phyloP scores from a whole-genome alignment of 257 asterid genomes.

The Lithospermum erythrorhizon region DNA sequence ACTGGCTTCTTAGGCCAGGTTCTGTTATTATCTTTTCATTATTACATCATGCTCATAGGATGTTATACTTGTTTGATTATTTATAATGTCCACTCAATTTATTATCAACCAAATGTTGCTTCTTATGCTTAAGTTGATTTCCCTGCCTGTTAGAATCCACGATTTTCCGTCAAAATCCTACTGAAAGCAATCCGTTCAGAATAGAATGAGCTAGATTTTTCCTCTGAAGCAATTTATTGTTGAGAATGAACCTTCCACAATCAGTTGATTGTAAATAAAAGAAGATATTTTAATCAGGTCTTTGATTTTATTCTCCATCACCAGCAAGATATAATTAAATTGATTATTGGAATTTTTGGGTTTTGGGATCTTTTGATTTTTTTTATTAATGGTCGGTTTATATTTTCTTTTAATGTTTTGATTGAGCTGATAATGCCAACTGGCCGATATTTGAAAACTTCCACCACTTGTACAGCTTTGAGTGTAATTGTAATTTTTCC shows the following conservation, averaged over 20 bases:
- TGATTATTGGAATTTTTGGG: neutral
- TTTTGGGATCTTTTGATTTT: neutral
- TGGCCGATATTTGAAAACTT: neutral
- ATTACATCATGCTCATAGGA: conserved; percentile 1
- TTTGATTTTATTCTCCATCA: neutral
- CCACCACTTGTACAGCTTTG: neutral
- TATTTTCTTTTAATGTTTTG: no score
- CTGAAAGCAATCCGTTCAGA: no score
- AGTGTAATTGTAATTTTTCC: neutral
- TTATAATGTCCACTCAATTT: no score
- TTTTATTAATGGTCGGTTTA: no score
- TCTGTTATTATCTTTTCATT: conserved; percentile 16
- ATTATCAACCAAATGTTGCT: no score
- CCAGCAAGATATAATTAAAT: neutral
- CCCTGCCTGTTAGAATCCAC: neutral
- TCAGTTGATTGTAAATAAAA: neutral
- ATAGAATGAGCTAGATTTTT: neutral
- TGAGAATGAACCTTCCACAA: neutral
- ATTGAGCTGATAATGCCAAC: neutral
- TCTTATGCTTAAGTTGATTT: no score
- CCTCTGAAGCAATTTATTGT: neutral
- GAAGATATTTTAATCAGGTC: neutral
- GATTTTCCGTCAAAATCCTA: neutral
- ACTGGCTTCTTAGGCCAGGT: conserved; percentile 99
- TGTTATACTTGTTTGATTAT: neutral